Percentiles rank a stretch among this genome's conserved stretches.
Conservation (phyloP, 2,329 filamentous ascomycete genomes). For the Sclerotinia subarctica region DNA sequence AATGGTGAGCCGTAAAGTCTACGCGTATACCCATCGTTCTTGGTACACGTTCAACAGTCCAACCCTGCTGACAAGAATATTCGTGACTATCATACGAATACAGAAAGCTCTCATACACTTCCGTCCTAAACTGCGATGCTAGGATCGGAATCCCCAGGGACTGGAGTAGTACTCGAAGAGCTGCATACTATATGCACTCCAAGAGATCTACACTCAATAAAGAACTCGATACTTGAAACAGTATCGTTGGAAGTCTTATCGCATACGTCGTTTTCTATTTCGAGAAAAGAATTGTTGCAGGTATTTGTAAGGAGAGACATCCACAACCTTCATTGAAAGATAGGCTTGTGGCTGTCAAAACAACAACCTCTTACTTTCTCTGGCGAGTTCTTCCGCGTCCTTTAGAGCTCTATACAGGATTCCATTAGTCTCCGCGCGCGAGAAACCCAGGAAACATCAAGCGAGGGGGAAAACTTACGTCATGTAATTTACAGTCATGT, state of each 20-base stretch:
- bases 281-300: not conserved
- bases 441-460: not conserved
- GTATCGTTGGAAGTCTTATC: not conserved
- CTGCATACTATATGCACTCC: not conserved
- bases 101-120: not conserved
- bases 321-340: not conserved
- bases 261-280: not conserved
- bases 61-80: not conserved
- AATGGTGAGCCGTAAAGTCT: not conserved
- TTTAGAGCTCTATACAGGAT: not conserved
- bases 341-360: not conserved
- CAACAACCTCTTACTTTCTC: not conserved
- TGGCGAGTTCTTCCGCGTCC: slow-evolving; percentile 18
- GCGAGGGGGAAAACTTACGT: not conserved
- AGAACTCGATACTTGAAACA: not conserved
- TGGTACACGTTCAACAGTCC: not conserved
- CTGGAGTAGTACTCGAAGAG: not conserved
- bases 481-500: not conserved
- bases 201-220: too few species aligned
- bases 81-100: not conserved
- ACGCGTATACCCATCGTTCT: not conserved
- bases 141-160: not conserved
- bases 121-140: not conserved
- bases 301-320: not conserved
- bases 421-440: not conserved